phyloP scores from a whole-genome alignment of 2,329 filamentous ascomycete species.

The Myriosclerotinia curreyana region DNA sequence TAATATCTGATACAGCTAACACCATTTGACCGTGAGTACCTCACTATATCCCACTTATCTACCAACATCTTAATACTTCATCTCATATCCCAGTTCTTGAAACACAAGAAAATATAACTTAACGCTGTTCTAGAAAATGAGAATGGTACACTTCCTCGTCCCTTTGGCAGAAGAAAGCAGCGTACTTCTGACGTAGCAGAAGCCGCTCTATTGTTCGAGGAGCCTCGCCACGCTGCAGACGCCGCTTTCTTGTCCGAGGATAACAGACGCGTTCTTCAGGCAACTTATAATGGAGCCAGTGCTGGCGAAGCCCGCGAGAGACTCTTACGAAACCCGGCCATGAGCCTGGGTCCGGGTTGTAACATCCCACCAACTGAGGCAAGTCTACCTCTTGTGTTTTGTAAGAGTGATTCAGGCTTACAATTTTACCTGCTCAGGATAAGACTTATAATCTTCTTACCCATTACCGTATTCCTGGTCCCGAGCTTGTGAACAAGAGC shows the following conservation, averaged over 20 bases:
- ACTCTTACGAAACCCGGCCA: constrained; percentile 13
- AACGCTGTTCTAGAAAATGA: constrained; percentile 7
- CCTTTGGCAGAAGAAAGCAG: constrained; percentile 3
- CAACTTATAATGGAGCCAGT: constrained; percentile 12
- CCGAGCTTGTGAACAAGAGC: constrained; percentile 20
- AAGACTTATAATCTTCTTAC: constrained; percentile 16
- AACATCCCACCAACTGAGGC: constrained; percentile 5
- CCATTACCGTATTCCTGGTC: constrained; percentile 13
- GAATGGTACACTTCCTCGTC: constrained; percentile 1
- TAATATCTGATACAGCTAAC: background rate
- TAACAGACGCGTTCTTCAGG: background rate
- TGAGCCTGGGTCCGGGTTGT: background rate
- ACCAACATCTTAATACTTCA: background rate
- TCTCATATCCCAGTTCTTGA: background rate
- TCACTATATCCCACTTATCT: background rate
- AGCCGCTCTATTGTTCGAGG: background rate
- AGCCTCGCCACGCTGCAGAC: background rate
- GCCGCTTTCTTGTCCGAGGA: constrained; percentile 5
- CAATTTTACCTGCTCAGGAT: background rate
- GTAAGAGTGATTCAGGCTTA: background rate
- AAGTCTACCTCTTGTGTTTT: background rate
- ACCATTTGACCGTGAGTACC: constrained; percentile 10
- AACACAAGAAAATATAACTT: background rate
- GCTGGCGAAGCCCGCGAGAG: constrained; percentile 14
- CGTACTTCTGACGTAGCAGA: background rate